Evolutionary conservation across 2,329 filamentous ascomycete genomes (phyloP).

Genomic region (Fusarium mundagurra): DNA sequence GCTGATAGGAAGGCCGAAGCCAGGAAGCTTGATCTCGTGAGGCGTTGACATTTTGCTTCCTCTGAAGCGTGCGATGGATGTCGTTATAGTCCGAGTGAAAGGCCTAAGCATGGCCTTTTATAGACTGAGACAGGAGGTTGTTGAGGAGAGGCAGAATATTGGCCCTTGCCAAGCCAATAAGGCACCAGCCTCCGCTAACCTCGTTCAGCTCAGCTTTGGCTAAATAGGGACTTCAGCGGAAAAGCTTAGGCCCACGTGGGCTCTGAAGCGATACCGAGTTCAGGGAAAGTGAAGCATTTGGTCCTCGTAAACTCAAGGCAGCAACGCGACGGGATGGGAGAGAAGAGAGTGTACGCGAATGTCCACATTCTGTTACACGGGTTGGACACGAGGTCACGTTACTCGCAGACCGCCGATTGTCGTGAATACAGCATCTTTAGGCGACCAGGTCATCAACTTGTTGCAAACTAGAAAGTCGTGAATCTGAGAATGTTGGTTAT

Average conservation of each 20-base stretch:
- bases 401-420: background rate
- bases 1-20: slow-evolving; percentile 41
- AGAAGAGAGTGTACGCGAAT: background rate
- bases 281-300: background rate
- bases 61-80: background rate
- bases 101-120: background rate
- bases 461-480: background rate
- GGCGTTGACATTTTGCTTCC: background rate
- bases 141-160: background rate
- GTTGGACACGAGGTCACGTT: slow-evolving; percentile 15
- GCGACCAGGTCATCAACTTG: background rate
- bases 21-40: slow-evolving; percentile 35
- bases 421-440: background rate
- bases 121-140: background rate
- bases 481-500: background rate
- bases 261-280: background rate
- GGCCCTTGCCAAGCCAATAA: background rate
- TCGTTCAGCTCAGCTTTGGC: background rate
- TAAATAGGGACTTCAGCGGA: background rate
- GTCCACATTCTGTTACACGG: background rate
- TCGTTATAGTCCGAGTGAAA: background rate
- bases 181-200: slow-evolving; percentile 17
- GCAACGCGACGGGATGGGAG: background rate
- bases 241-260: background rate
- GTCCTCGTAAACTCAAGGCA: background rate